Base-by-base conservation (phyloP, 129 eudicot species). In the Logfia minima region DNA sequence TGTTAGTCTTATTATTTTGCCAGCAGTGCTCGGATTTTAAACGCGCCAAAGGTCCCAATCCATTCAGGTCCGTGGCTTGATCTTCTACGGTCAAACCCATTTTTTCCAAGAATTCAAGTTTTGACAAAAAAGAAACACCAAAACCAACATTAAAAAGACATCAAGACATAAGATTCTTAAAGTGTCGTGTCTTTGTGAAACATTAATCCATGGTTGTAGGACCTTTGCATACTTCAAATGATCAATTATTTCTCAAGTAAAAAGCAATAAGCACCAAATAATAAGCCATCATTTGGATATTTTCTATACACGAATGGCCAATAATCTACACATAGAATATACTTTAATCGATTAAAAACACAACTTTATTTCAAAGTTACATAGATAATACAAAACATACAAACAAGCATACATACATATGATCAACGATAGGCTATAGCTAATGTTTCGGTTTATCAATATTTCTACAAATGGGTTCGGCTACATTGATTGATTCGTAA, bases 401-500 rank as follows among this genome's bases (percentile, higher is more conserved):
- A 76, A 75, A 35, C 59, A 35, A 13, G n/a, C 80, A 52, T n/a
- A 19, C 56, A 26, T 29, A 56, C 11, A 84, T 79, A 23, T 22
- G 17, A 74, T 67, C 80, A 28, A 9, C 29, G 29, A 26, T 26
- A 26, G 29, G 29, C 17, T 65, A 35, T 37, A 37, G 16, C 63
- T 79, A 77, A 70, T 70, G 82, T 59, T 85, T 83, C 22, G 78
- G 32, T 58, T 85, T 83, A 59, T 75, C 75, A 28, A 43, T 53
- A 8, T 58, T 66, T 77, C 72, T 85, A 56, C 26, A 32, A 18
- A 81, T 75, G 24, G 87, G 71, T 78, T 88, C 84, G 22, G 78
- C 84, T 23, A 85, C 86, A 75, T 83, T 78, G 35, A 85, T 84
- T 5, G 90, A 81, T 75, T 81, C 86, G 56, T 78, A 75, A 68